Base-by-base conservation (phyloP, 1,284 basidiomycete species). In the Rhizopogon hawkerae region DNA sequence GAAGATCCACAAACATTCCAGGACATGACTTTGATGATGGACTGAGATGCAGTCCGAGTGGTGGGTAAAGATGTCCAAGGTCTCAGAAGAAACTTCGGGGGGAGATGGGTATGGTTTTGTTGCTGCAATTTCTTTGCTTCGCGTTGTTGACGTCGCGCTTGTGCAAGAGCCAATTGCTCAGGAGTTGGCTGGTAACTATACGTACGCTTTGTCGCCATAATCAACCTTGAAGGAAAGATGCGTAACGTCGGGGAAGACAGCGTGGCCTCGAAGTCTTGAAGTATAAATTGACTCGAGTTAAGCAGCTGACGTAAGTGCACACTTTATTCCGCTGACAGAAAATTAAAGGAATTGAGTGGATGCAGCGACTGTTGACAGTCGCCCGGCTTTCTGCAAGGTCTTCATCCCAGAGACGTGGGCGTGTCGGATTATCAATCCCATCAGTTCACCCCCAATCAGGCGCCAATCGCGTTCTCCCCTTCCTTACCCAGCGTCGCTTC, bases 1-100 rank as follows among this genome's bases (percentile, higher is more conserved):
- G 44, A 36, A 24, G 51, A 57, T 53, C 26, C 31, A 80, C 84
- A 51, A 51, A 89, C 85, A 71, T 90, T 90, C 86, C 87, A 90
- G 10, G 83, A 83, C 70, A 87, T 72, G 48, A 90, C 61, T 60
- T 72, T 83, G 48, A 79, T 53, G 11, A 13, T 33, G 18, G 59
- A 60, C 35, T 58, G 61, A 14, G 57, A 36, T 2, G 48, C 55
- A 35, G 48, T 39, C n/a, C 51, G 50, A 16, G 53, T 46, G 23
- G 54, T 55, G 39, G 53, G 56, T 26, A 77, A 58, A 5, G 68
- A 56, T 38, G 81, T 56, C 84, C 85, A 88, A 51, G 67, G 64
- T 46, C 85, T 71, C 35, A 68, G 47, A 9, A 77, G 51, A 34
- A 83, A 75, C 31, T 54, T 57, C 35, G 64, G 66, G 14, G 44